Evolutionary conservation across 2,329 filamentous ascomycete species (phyloP).

Genomic region (Fusarium clavum): DNA sequence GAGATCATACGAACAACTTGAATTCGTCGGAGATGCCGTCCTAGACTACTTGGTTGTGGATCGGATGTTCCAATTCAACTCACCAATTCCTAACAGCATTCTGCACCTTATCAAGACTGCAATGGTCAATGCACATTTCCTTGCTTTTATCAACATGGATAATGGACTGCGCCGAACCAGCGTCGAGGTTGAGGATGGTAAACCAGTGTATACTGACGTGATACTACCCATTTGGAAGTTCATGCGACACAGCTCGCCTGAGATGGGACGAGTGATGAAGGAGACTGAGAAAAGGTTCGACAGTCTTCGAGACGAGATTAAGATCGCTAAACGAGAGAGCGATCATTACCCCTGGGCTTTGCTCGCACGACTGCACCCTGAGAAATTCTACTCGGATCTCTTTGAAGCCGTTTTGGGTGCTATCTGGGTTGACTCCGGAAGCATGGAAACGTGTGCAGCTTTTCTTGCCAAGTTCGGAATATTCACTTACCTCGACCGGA

Average conservation of each 20-base stretch:
- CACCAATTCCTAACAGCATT: slow-evolving; percentile 60
- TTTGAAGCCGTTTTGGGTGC: slow-evolving; percentile 85
- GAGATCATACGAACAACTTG: slow-evolving; percentile 75
- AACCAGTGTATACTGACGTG: slow-evolving; percentile 35
- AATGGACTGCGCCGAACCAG: slow-evolving; percentile 42
- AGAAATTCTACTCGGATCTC: slow-evolving; percentile 86
- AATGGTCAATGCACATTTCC: slow-evolving; percentile 82
- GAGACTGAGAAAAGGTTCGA: slow-evolving; percentile 59
- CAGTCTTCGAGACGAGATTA: slow-evolving; percentile 61
- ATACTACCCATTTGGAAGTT: slow-evolving; percentile 72
- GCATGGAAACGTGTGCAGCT: slow-evolving; percentile 66
- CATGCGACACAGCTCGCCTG: slow-evolving; percentile 68
- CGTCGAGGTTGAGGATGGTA: slow-evolving; percentile 26
- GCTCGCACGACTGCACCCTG: slow-evolving; percentile 72
- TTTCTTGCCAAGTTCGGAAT: slow-evolving; percentile 76
- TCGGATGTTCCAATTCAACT: slow-evolving; percentile 63
- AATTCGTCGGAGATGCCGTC: slow-evolving; percentile 88
- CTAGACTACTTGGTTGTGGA: slow-evolving; percentile 81
- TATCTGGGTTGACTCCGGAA: slow-evolving; percentile 83
- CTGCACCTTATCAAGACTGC: slow-evolving; percentile 84
- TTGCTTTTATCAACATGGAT: slow-evolving; percentile 79
- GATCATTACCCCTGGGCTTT: slow-evolving; percentile 79
- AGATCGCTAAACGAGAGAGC: slow-evolving; percentile 61
- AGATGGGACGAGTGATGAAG: slow-evolving; percentile 61
- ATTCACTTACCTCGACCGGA: slow-evolving; percentile 68